These are phyloP conservation scores for Candida silvatica DNA, from an alignment of 805 yeast genomes.

Conservation along the genomic window DNA sequence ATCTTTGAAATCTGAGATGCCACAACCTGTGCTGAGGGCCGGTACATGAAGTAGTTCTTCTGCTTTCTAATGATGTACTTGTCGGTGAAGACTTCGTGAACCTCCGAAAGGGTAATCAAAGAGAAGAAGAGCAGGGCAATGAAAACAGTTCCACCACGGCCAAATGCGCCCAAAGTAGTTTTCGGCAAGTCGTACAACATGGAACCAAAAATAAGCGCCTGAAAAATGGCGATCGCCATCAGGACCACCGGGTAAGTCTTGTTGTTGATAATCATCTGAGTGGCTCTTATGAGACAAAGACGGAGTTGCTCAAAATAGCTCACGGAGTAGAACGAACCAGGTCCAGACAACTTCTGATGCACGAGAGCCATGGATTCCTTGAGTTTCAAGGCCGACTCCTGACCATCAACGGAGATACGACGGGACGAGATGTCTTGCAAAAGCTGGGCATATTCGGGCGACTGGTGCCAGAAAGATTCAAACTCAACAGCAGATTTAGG, in stretches of 20 bases:
- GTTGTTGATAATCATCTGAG: slow-evolving; percentile 47
- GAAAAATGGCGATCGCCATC: slow-evolving; percentile 42
- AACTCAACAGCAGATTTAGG: slow-evolving; percentile 52
- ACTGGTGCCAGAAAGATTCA: slow-evolving; percentile 49
- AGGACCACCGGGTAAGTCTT: slow-evolving; percentile 42
- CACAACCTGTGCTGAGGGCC: slow-evolving; percentile 57
- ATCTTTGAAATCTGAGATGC: slow-evolving; percentile 48
- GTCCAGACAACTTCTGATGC: slow-evolving; percentile 31
- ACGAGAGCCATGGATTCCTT: slow-evolving; percentile 21
- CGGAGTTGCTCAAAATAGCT: slow-evolving; percentile 41
- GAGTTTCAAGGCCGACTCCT: slow-evolving; percentile 25
- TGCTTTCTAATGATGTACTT: slow-evolving; percentile 62
- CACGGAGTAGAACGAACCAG: slow-evolving; percentile 28
- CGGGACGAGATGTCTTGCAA: slow-evolving; percentile 28
- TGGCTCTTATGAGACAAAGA: slow-evolving; percentile 45
- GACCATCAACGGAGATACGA: slow-evolving; percentile 20
- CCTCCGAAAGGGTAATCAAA: slow-evolving; percentile 53
- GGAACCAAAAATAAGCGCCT: slow-evolving; percentile 55
- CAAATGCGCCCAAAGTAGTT: slow-evolving; percentile 46
- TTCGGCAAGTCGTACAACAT: slow-evolving; percentile 43
- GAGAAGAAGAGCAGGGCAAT: slow-evolving; percentile 53
- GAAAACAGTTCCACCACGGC: slow-evolving; percentile 57
- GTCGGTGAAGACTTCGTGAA: slow-evolving; percentile 47
- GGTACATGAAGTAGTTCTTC: slow-evolving; percentile 51
- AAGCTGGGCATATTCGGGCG: slow-evolving; percentile 39